phyloP scores from a whole-genome alignment of 163 green algal genomes.

The Volvox carteri region DNA sequence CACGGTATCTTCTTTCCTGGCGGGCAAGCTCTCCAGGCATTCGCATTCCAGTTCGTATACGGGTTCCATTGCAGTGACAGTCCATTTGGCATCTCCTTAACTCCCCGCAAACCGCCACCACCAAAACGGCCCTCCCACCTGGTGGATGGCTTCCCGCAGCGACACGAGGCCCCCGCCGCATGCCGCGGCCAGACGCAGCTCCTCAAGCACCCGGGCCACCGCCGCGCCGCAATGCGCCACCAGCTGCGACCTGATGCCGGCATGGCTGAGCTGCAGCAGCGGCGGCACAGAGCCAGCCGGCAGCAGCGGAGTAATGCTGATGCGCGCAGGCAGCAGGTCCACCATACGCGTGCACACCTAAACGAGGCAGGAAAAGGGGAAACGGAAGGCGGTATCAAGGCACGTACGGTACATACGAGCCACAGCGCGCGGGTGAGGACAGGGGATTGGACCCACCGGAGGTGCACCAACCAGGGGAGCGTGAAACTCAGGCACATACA shows the following conservation, averaged over 20 bases:
- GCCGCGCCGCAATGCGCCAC: slow-evolving; percentile 40
- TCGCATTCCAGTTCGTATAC: too few relatives aligned
- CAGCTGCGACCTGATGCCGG: slow-evolving; percentile 42
- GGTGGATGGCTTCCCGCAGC: slow-evolving; percentile 28
- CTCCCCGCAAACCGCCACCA: neutral
- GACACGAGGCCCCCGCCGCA: slow-evolving; percentile 31
- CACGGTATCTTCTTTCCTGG: too few relatives aligned
- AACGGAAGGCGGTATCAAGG: too few relatives aligned
- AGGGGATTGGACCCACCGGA: too few relatives aligned
- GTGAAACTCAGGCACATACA: too few relatives aligned
- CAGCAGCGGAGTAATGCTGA: slow-evolving; percentile 54
- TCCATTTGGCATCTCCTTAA: too few relatives aligned
- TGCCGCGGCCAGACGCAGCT: slow-evolving; percentile 55
- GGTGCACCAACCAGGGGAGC: too few relatives aligned
- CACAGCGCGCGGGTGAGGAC: too few relatives aligned
- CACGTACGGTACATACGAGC: too few relatives aligned
- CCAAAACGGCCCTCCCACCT: slow-evolving; percentile 3
- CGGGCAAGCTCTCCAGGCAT: too few relatives aligned
- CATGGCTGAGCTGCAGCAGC: slow-evolving; percentile 44
- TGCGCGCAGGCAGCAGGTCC: slow-evolving; percentile 46
- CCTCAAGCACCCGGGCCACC: slow-evolving; percentile 40
- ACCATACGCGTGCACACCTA: slow-evolving; percentile 39
- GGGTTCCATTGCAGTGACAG: too few relatives aligned
- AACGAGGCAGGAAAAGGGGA: too few relatives aligned
- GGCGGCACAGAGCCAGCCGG: slow-evolving; percentile 42